These are phyloP conservation scores for Pythium utonaiense DNA, from an alignment of 352 stramenopile genomes.

Conservation along the genomic window DNA sequence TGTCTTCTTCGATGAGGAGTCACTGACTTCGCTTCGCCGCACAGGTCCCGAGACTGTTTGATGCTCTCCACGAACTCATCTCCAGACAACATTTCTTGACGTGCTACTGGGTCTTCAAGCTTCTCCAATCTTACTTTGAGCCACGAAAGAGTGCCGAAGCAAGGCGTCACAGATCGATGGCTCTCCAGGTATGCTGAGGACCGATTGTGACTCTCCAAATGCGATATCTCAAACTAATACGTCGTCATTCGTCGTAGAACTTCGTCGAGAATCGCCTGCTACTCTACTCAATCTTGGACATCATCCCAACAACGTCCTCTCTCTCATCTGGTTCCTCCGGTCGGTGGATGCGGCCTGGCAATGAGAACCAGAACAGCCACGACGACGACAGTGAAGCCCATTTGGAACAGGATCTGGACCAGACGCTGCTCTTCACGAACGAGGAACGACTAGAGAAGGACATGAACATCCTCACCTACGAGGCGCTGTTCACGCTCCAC, in stretches of 20 bases:
- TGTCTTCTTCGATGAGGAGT: too few relatives aligned
- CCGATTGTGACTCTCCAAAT: neutral
- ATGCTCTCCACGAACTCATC: constrained; percentile 55
- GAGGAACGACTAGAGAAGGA: constrained; percentile 64
- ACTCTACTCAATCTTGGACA: constrained; percentile 42
- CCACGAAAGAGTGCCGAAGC: constrained; percentile 20
- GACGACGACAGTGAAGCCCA: constrained; percentile 11
- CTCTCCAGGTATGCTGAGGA: constrained; percentile 31
- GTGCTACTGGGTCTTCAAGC: constrained; percentile 64
- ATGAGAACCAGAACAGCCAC: neutral
- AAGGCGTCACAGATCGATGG: constrained; percentile 43
- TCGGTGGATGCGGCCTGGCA: constrained; percentile 40
- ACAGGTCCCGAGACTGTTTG: constrained; percentile 33
- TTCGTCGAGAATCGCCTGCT: constrained; percentile 49
- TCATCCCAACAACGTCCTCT: constrained; percentile 49
- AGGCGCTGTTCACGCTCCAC: constrained; percentile 61
- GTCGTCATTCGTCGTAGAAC: constrained; percentile 15
- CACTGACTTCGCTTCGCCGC: too few relatives aligned
- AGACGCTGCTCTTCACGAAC: constrained; percentile 34
- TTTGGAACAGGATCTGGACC: constrained; percentile 12
- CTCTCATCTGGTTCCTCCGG: constrained; percentile 33
- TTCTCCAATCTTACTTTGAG: constrained; percentile 69
- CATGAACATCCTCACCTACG: constrained; percentile 67
- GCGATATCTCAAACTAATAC: too few relatives aligned
- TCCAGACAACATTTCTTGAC: constrained; percentile 53